phyloP scores from a whole-genome alignment of 1,139 yeast species.

The Saccharomyces pastorianus region DNA sequence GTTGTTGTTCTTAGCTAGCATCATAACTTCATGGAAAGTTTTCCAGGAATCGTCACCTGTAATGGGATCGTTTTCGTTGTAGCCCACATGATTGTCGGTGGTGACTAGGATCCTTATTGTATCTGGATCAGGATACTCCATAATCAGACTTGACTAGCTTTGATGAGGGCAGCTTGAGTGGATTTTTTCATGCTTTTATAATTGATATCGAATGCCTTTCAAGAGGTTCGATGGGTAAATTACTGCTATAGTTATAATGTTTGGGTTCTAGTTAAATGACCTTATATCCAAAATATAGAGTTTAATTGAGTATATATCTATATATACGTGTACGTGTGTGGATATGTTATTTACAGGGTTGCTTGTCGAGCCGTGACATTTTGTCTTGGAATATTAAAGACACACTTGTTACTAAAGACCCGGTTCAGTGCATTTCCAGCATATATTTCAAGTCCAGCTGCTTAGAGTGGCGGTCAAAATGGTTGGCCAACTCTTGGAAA shows the following conservation, averaged over 20 bases:
- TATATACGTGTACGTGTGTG: neutral
- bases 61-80: conserved; percentile 79
- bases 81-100: conserved; percentile 96
- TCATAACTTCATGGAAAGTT: conserved; percentile 70
- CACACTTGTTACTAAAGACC: neutral
- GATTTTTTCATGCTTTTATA: neutral
- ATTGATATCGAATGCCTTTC: neutral
- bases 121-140: conserved; percentile 35
- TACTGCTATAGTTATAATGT: neutral
- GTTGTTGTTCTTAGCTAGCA: conserved; percentile 60
- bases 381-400: neutral
- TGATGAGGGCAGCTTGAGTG: neutral
- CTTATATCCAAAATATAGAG: neutral
- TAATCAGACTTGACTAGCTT: conserved; percentile 2
- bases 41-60: conserved; percentile 85
- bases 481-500: conserved; percentile 47
- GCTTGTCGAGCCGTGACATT: neutral
- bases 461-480: conserved; percentile 65
- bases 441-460: conserved; percentile 60
- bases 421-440: conserved; percentile 31
- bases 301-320: neutral
- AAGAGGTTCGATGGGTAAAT: neutral
- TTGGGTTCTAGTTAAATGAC: neutral
- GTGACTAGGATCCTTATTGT: conserved; percentile 75
- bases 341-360: neutral